Percentiles rank a stretch among this genome's conserved stretches.
These are phyloP conservation scores for Pichia sp. DNA, from an alignment of 1,139 yeast genomes.

Conservation along the genomic window DNA sequence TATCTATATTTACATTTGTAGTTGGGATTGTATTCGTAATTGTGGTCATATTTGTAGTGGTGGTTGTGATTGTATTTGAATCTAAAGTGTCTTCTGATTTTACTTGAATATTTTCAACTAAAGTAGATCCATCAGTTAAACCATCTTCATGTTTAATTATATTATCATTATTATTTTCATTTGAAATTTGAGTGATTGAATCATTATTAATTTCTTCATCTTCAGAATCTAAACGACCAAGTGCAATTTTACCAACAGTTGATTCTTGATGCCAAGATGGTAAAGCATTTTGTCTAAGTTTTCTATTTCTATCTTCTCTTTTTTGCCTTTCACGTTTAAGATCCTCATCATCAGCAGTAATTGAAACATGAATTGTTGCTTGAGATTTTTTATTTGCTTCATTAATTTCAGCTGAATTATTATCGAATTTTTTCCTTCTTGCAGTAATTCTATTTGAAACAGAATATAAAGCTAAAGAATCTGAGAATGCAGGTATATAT, in stretches of 20 bases:
- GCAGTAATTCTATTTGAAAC: conserved; percentile 35
- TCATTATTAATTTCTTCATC: not conserved
- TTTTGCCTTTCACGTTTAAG: conserved; percentile 54
- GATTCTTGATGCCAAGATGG: conserved; percentile 95
- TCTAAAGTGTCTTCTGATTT: not conserved
- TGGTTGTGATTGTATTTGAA: too few relatives aligned
- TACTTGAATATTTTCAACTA: not conserved
- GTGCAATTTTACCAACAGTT: conserved; percentile 64
- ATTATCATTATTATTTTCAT: not conserved
- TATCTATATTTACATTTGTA: not conserved
- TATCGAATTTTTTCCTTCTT: conserved; percentile 27
- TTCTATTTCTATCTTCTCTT: conserved; percentile 60
- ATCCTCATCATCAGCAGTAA: conserved; percentile 85
- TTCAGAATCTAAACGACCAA: conserved; percentile 44
- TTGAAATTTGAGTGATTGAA: not conserved
- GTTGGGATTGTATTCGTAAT: not conserved
- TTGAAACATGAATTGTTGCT: conserved; percentile 83
- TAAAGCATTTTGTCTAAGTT: conserved; percentile 85
- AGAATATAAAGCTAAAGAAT: conserved; percentile 57
- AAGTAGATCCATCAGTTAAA: not conserved
- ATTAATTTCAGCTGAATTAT: conserved; percentile 13
- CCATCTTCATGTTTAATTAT: not conserved
- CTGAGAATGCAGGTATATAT: conserved; percentile 80
- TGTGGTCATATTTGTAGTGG: conserved; percentile 1
- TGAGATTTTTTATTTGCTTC: conserved; percentile 40